Percentiles rank a stretch among this genome's conserved stretches.
phyloP scores from a whole-genome alignment of 257 asterid genomes.

The Capsicum rhomboideum region DNA sequence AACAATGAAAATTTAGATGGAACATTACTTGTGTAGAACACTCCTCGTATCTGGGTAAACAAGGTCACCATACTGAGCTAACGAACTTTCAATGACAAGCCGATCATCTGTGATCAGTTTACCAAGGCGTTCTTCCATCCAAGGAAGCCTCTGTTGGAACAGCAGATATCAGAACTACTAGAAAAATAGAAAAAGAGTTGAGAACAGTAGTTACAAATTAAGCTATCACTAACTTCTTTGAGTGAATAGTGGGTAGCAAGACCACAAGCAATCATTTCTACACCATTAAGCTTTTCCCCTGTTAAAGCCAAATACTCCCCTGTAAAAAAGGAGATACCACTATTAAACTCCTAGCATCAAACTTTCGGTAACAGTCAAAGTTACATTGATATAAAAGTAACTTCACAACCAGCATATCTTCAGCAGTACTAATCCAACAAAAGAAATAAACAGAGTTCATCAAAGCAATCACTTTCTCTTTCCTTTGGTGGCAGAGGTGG shows the following conservation, averaged over 20 bases:
- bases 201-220: slow-evolving; percentile 15
- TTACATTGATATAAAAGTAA: neutral
- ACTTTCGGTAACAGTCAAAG: neutral
- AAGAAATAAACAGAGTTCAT: neutral
- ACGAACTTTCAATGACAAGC: slow-evolving; percentile 74
- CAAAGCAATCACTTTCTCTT: neutral
- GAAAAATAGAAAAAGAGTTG: neutral
- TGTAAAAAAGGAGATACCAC: slow-evolving; percentile 22
- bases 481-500: neutral
- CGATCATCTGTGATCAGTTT: slow-evolving; percentile 79
- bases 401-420: neutral
- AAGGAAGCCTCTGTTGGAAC: slow-evolving; percentile 71
- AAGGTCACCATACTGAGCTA: slow-evolving; percentile 81
- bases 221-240: slow-evolving; percentile 43
- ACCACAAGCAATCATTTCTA: slow-evolving; percentile 90
- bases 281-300: slow-evolving; percentile 81
- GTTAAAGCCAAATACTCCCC: slow-evolving; percentile 97
- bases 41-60: slow-evolving; percentile 73
- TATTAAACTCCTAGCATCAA: neutral
- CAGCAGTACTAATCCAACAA: neutral
- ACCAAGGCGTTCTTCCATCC: slow-evolving; percentile 90
- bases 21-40: slow-evolving; percentile 58
- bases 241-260: slow-evolving; percentile 86
- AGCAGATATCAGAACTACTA: neutral
- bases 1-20: slow-evolving; percentile 4